Conservation (phyloP, 1,284 basidiomycete genomes). For the Moesziomyces globuligerus region DNA sequence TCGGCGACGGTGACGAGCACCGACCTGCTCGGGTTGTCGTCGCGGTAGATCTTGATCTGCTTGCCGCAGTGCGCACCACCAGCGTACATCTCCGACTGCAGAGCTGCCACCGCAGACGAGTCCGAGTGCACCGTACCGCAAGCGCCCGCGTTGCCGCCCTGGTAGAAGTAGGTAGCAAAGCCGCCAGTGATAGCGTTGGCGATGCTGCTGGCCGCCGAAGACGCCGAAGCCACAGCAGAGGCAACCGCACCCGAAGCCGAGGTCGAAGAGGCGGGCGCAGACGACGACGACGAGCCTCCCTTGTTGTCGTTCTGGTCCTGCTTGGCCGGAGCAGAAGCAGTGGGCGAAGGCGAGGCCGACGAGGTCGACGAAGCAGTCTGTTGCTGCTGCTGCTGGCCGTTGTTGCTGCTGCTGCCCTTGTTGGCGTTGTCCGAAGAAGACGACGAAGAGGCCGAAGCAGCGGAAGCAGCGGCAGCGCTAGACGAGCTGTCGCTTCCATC, state of each 20-base stretch:
- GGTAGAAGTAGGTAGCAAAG: constrained; percentile 59
- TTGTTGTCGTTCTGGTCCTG: constrained; percentile 3
- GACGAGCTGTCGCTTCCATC: constrained; percentile 18
- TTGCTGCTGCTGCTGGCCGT: constrained; percentile 6
- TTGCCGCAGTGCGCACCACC: constrained; percentile 75
- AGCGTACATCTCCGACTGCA: constrained; percentile 52
- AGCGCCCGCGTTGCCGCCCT: constrained; percentile 61
- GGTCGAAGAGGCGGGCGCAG: constrained; percentile 4
- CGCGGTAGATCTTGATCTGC: constrained; percentile 73
- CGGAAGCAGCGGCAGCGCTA: background rate
- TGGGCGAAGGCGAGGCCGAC: constrained; percentile 19
- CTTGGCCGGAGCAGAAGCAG: constrained; percentile 11
- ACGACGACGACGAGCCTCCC: constrained; percentile 6
- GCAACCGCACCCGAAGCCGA: constrained; percentile 2
- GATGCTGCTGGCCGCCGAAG: constrained; percentile 18
- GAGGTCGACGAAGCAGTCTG: constrained; percentile 6
- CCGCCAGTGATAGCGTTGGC: constrained; percentile 38
- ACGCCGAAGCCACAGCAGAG: constrained; percentile 9
- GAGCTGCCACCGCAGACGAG: constrained; percentile 42
- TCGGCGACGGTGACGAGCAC: constrained; percentile 71
- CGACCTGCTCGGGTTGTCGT: constrained; percentile 68
- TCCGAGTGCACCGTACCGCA: constrained; percentile 62
- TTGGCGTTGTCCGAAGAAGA: constrained; percentile 4
- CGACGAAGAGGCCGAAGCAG: constrained; percentile 1
- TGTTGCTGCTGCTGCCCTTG: constrained; percentile 1